Evolutionary conservation across 805 yeast genomes (phyloP).

Genomic region (Hyphopichia homilentoma): DNA sequence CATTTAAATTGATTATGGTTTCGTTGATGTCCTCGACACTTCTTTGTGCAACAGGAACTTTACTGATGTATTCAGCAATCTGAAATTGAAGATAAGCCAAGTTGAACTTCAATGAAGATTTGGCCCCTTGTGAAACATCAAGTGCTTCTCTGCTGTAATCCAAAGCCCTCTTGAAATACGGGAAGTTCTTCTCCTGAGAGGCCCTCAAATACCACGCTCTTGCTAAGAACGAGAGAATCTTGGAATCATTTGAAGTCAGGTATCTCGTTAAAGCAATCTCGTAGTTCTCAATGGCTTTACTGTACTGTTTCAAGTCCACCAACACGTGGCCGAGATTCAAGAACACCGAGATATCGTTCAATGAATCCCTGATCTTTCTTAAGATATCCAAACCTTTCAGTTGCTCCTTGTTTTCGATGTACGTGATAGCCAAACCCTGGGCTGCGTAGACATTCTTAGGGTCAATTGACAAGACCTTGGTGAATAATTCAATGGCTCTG

Average conservation of each 20-base stretch:
- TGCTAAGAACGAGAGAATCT: constrained; percentile 69
- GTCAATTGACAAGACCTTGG: constrained; percentile 83
- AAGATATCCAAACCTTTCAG: constrained; percentile 80
- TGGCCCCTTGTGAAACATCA: constrained; percentile 31
- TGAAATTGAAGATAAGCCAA: constrained; percentile 82
- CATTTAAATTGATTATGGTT: constrained; percentile 53
- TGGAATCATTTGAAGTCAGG: constrained; percentile 60
- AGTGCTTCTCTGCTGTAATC: constrained; percentile 60
- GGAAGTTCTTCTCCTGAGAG: constrained; percentile 57
- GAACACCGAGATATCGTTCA: constrained; percentile 78
- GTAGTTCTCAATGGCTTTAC: constrained; percentile 86
- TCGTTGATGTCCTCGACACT: constrained; percentile 56
- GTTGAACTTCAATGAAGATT: constrained; percentile 59
- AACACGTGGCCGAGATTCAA: constrained; percentile 87
- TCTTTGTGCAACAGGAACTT: constrained; percentile 55
- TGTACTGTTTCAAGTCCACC: constrained; percentile 73
- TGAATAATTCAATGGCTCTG: constrained; percentile 88
- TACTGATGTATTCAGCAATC: constrained; percentile 76
- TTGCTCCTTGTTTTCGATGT: constrained; percentile 77
- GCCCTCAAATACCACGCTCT: constrained; percentile 88
- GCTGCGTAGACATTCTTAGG: constrained; percentile 91
- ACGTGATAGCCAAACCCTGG: constrained; percentile 91
- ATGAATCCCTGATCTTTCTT: constrained; percentile 84
- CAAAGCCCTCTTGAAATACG: constrained; percentile 58
- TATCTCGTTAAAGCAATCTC: constrained; percentile 72